phyloP scores from a whole-genome alignment of 1,284 basidiomycete genomes.

The Pterulicium gracile region DNA sequence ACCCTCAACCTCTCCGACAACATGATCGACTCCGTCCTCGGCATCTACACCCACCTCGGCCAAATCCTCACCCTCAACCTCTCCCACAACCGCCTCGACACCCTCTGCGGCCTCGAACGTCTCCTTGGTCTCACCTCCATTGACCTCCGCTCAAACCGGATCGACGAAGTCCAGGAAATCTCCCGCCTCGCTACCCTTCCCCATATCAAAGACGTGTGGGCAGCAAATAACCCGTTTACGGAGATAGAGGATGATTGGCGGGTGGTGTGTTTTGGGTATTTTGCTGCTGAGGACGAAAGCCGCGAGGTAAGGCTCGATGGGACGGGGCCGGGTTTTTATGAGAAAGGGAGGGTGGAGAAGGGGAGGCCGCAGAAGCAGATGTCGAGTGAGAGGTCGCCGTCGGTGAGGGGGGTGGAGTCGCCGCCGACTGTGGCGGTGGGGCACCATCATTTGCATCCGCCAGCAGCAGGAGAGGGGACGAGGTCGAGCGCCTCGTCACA shows the following conservation, averaged over 20 bases:
- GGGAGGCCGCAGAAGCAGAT: constrained; percentile 38
- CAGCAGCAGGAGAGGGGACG: no score
- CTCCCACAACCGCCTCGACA: constrained; percentile 81
- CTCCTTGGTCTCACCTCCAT: constrained; percentile 74
- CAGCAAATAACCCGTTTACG: constrained; percentile 72
- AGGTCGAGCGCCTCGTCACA: no score
- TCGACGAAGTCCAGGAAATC: constrained; percentile 81
- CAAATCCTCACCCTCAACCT: constrained; percentile 71
- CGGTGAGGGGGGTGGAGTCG: constrained; percentile 32
- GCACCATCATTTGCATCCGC: constrained; percentile 20
- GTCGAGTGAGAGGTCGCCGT: constrained; percentile 17
- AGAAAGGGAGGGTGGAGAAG: constrained; percentile 54
- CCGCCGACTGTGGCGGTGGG: constrained; percentile 53
- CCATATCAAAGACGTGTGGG: constrained; percentile 67
- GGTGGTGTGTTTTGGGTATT: constrained; percentile 70
- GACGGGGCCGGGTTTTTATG: constrained; percentile 61
- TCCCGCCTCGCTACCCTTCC: constrained; percentile 77
- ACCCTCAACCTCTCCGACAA: constrained; percentile 91
- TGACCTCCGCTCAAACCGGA: constrained; percentile 75
- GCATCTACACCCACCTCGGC: constrained; percentile 77
- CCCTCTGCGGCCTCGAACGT: constrained; percentile 87
- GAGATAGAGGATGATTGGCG: constrained; percentile 68
- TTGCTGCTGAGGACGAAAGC: constrained; percentile 76
- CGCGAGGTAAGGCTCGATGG: constrained; percentile 70
- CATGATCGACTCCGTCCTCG: constrained; percentile 91